A percentile compares a stretch with the other conserved stretches of the same genome.
Conservation (phyloP, 495 filamentous ascomycete genomes). For the Trichocladium uniseriatum region DNA sequence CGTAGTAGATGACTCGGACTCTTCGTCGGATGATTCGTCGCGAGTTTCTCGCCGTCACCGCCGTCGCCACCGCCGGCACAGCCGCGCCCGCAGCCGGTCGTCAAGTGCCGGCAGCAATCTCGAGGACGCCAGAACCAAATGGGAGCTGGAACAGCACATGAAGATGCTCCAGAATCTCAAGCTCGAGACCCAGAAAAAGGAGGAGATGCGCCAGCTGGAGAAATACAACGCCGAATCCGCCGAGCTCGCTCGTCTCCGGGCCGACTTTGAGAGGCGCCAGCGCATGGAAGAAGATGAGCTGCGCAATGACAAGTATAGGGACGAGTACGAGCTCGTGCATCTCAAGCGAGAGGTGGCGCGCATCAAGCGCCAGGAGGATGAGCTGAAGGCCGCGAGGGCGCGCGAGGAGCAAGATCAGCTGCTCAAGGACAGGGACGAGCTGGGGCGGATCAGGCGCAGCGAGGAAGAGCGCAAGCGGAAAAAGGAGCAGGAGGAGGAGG, state of each 20-base stretch:
- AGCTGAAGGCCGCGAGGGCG: slow-evolving; percentile 31
- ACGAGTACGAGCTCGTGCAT: slow-evolving; percentile 24
- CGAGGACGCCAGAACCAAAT: slow-evolving; percentile 19
- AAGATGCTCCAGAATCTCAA: slow-evolving; percentile 18
- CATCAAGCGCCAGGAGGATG: slow-evolving; percentile 28
- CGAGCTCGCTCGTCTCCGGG: slow-evolving; percentile 34
- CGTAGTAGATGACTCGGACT: slow-evolving; percentile 22
- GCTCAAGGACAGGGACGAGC: slow-evolving; percentile 34
- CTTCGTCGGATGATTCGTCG: slow-evolving; percentile 24
- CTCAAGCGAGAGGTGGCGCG: slow-evolving; percentile 19
- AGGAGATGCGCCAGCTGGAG: slow-evolving; percentile 15
- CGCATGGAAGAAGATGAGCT: slow-evolving; percentile 37
- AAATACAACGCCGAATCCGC: slow-evolving; percentile 29
- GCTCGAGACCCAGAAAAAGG: slow-evolving; percentile 10
- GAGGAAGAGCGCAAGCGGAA: slow-evolving; percentile 19
- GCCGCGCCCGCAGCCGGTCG: slow-evolving; percentile 17
- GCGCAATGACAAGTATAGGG: slow-evolving; percentile 21
- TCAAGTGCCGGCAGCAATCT: slow-evolving; percentile 24
- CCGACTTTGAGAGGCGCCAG: slow-evolving; percentile 33
- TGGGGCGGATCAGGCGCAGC: slow-evolving; percentile 29
- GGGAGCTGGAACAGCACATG: slow-evolving; percentile 14
- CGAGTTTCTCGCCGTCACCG: slow-evolving; percentile 7
- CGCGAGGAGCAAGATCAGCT: slow-evolving; percentile 36
- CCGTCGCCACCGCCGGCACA: slow-evolving; percentile 17
- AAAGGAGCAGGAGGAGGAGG: slow-evolving; percentile 17